A percentile compares a stretch with the other conserved stretches of the same genome.
These are phyloP conservation scores for Rhododendron griersonianum DNA, from an alignment of 148 eudicot species.

Conservation along the genomic window DNA sequence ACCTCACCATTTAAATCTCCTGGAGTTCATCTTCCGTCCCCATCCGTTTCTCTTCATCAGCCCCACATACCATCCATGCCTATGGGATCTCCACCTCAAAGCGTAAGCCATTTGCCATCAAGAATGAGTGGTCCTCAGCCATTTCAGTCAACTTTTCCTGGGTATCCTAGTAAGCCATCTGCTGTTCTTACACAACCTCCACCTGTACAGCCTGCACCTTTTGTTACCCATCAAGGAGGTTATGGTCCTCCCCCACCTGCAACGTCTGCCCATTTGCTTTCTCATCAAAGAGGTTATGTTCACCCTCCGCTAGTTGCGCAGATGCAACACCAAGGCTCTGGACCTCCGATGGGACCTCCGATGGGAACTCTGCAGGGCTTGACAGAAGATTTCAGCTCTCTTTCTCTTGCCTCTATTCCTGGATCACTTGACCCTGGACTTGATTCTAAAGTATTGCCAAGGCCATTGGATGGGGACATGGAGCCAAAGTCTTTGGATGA, in stretches of 20 bases:
- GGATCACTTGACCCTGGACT: conserved; percentile 85
- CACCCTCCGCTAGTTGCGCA: conserved; percentile 34
- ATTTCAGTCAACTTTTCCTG: conserved; percentile 26
- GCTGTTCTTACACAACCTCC: conserved; percentile 28
- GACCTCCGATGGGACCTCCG: conserved; percentile 74
- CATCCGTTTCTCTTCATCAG: conserved; percentile 20
- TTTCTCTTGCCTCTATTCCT: conserved; percentile 67
- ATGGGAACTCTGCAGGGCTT: conserved; percentile 51
- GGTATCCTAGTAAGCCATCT: conserved; percentile 27
- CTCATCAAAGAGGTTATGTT: conserved; percentile 49
- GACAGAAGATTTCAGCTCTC: conserved; percentile 77
- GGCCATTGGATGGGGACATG: conserved; percentile 84
- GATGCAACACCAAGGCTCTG: conserved; percentile 32
- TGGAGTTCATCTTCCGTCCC: conserved; percentile 22
- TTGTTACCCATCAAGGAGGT: conserved; percentile 42
- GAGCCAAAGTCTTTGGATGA: conserved; percentile 53
- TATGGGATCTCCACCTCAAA: conserved; percentile 46
- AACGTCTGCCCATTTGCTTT: conserved; percentile 37
- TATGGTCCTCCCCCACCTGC: conserved; percentile 40
- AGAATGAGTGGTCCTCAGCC: conserved; percentile 20
- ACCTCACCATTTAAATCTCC: conserved; percentile 52
- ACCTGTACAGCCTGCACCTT: conserved; percentile 35
- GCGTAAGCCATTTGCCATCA: conserved; percentile 25
- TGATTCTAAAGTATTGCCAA: conserved; percentile 69
- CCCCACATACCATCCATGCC: conserved; percentile 28